A percentile compares a stretch with the other conserved stretches of the same genome.
Evolutionary conservation across 2,329 filamentous ascomycete genomes (phyloP).

Genomic region (Cladosporium phlei): DNA sequence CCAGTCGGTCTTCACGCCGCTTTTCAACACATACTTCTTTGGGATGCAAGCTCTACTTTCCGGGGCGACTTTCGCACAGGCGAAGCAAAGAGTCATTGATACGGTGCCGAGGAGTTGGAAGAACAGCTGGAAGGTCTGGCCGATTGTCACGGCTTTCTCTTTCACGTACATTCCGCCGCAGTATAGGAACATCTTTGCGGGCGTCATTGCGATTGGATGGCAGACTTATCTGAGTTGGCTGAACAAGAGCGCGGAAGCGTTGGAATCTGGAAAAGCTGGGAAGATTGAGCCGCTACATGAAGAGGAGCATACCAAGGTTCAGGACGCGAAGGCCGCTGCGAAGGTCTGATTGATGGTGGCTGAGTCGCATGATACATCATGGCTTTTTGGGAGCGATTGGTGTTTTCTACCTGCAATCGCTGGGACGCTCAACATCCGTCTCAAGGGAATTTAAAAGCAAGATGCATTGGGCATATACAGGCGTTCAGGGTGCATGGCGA

Average conservation of each 20-base stretch:
- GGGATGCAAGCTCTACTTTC: conserved; percentile 46
- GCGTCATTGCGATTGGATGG: conserved; percentile 75
- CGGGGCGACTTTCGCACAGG: conserved; percentile 60
- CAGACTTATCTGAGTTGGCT: conserved; percentile 83
- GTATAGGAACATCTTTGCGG: conserved; percentile 75
- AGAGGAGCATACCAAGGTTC: conserved; percentile 5
- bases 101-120: conserved; percentile 72
- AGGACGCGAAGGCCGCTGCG: conserved; percentile 12
- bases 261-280: conserved; percentile 17
- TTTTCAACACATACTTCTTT: conserved; percentile 51
- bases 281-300: conserved; percentile 2
- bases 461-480: conserved; percentile 4
- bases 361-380: background rate
- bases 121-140: conserved; percentile 86
- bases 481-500: conserved; percentile 6
- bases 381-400: no score
- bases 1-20: conserved; percentile 73
- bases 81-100: conserved; percentile 64
- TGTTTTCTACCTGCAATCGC: no score
- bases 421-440: no score
- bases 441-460: background rate
- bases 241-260: conserved; percentile 64
- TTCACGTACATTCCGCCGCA: conserved; percentile 79
- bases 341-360: conserved; percentile 4
- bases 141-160: conserved; percentile 76